A percentile compares a stretch with the other conserved stretches of the same genome.
Evolutionary conservation across 163 green algal species (phyloP).

Genomic region (Scenedesmus sp.): DNA sequence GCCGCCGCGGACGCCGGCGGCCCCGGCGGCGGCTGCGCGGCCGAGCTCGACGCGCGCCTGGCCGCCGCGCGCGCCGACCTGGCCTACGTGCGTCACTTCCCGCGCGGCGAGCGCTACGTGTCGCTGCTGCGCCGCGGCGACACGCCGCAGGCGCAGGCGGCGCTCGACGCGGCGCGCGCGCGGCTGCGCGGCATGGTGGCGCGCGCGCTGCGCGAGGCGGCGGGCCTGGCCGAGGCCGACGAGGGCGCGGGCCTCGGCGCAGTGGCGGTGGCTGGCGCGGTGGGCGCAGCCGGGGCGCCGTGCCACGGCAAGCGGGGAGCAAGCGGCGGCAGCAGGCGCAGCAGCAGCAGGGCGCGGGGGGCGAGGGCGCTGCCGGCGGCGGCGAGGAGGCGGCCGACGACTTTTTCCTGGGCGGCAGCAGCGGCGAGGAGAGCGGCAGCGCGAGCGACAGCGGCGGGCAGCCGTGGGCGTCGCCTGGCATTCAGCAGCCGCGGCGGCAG

Average conservation of each 20-base stretch:
- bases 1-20: conserved; percentile 15
- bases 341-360: background rate
- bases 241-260: conserved; percentile 63
- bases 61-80: conserved; percentile 60
- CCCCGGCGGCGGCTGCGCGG: conserved; percentile 23
- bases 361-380: background rate
- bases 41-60: conserved; percentile 37
- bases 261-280: background rate
- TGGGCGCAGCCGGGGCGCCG: too few relatives aligned
- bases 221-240: conserved; percentile 77
- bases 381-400: too few relatives aligned
- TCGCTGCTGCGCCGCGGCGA: conserved; percentile 67
- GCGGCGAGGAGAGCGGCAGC: too few relatives aligned
- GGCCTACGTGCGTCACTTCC: conserved; percentile 88
- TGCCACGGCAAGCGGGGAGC: too few relatives aligned
- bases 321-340: too few relatives aligned
- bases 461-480: too few relatives aligned
- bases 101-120: conserved; percentile 87
- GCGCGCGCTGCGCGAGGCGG: conserved; percentile 61
- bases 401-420: too few relatives aligned
- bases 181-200: conserved; percentile 66
- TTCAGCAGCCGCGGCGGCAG: background rate
- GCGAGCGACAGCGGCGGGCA: too few relatives aligned
- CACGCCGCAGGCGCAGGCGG: conserved; percentile 55
- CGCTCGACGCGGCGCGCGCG: conserved; percentile 61